These are phyloP conservation scores for Clohesyomyces aquaticus DNA, from an alignment of 495 filamentous ascomycete genomes.

Conservation along the genomic window DNA sequence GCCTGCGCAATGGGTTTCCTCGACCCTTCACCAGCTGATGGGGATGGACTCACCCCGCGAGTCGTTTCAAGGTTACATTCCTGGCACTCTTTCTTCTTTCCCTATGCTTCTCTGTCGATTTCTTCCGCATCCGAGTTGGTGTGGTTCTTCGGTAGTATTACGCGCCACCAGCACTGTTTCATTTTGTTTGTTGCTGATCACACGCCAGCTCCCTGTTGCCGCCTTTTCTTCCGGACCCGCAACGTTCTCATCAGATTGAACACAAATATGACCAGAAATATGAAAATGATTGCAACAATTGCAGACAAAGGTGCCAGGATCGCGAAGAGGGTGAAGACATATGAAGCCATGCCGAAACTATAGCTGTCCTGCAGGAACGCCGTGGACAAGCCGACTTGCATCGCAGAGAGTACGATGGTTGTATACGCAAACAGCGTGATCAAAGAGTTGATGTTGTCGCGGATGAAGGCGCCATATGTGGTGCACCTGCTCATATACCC, in stretches of 20 bases:
- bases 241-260: slow-evolving; percentile 26
- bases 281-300: slow-evolving; percentile 2
- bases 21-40: no score
- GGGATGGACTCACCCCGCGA: no score
- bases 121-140: no score
- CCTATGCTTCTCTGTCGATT: no score
- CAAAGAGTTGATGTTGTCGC: slow-evolving; percentile 53
- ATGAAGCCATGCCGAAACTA: slow-evolving; percentile 55
- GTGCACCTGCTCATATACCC: slow-evolving; percentile 32
- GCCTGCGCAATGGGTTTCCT: no score
- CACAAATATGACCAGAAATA: slow-evolving; percentile 16
- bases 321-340: slow-evolving; percentile 57
- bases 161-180: no score
- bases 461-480: slow-evolving; percentile 42
- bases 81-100: no score
- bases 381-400: slow-evolving; percentile 62
- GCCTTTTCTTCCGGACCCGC: slow-evolving; percentile 8
- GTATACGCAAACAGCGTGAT: slow-evolving; percentile 54
- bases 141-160: no score
- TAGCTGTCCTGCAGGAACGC: slow-evolving; percentile 44
- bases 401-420: slow-evolving; percentile 58
- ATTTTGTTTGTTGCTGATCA: slow-evolving; percentile 1
- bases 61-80: no score
- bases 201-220: slow-evolving; percentile 20
- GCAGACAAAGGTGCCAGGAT: slow-evolving; percentile 27